Evolutionary conservation across 345 rosid species (phyloP).

Genomic region (Eucalyptus cloeziana): DNA sequence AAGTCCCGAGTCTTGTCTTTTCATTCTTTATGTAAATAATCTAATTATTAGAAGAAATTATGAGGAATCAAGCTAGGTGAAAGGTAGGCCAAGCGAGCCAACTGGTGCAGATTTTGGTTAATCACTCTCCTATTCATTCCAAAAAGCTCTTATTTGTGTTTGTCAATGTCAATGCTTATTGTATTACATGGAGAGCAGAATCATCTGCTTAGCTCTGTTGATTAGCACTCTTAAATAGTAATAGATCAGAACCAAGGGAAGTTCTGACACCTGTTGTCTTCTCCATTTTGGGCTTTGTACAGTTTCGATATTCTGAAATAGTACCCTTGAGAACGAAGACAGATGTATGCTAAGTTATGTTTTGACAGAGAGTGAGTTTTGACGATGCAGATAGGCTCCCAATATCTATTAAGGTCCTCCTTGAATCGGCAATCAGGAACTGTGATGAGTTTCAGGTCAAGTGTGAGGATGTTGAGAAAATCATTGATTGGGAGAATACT

Average conservation of each 20-base stretch:
- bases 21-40: neutral
- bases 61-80: neutral
- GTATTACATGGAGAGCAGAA: neutral
- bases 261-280: neutral
- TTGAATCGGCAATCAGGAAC: conserved; percentile 72
- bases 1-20: neutral
- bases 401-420: conserved; percentile 53
- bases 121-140: neutral
- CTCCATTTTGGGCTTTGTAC: neutral
- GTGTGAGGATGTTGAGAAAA: conserved; percentile 67
- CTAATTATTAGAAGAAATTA: neutral
- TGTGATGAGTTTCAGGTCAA: conserved; percentile 70
- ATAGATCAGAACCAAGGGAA: neutral
- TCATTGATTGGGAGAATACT: conserved; percentile 63
- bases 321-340: neutral
- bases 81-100: neutral
- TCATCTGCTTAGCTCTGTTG: neutral
- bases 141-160: neutral
- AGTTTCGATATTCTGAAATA: neutral
- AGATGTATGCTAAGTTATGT: neutral
- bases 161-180: neutral
- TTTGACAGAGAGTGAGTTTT: neutral
- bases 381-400: conserved; percentile 50
- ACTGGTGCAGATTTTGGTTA: neutral
- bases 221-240: neutral